Evolutionary conservation across 768 basidiomycete genomes (phyloP).

Genomic region (Amanita inopinata): DNA sequence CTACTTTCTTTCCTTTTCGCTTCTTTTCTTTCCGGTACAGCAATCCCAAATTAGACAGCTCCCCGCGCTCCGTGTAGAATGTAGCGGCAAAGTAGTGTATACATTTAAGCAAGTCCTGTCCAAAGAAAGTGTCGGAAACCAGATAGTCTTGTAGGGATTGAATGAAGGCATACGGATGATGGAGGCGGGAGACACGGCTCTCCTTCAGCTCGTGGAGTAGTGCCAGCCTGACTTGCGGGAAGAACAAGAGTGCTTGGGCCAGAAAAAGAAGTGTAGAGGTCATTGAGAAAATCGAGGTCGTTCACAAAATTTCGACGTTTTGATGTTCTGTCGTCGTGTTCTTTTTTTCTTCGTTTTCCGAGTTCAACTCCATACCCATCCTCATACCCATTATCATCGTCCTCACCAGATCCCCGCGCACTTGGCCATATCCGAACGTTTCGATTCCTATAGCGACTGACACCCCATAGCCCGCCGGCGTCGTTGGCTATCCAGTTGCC

Average conservation of each 20-base stretch:
- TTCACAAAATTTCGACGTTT: slow-evolving; percentile 36
- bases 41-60: slow-evolving; percentile 24
- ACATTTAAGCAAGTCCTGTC: slow-evolving; percentile 39
- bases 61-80: slow-evolving; percentile 54
- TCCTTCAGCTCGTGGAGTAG: background rate
- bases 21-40: slow-evolving; percentile 38
- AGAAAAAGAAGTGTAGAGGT: slow-evolving; percentile 8
- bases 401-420: background rate
- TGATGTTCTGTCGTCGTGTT: slow-evolving; percentile 19
- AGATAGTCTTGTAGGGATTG: slow-evolving; percentile 8
- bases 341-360: slow-evolving; percentile 12
- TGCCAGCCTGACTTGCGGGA: background rate
- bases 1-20: slow-evolving; percentile 30
- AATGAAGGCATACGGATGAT: slow-evolving; percentile 33
- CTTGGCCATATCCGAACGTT: background rate
- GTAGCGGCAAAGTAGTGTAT: slow-evolving; percentile 36
- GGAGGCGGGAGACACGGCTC: slow-evolving; percentile 19
- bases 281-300: slow-evolving; percentile 45
- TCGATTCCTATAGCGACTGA: slow-evolving; percentile 22
- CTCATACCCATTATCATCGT: slow-evolving; percentile 12
- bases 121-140: slow-evolving; percentile 6
- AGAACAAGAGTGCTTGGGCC: background rate
- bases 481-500: slow-evolving; percentile 63
- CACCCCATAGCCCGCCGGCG: slow-evolving; percentile 42
- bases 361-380: slow-evolving; percentile 10